Evolutionary conservation across 129 eudicot genomes (phyloP).

Genomic region (Escallonia rubra): DNA sequence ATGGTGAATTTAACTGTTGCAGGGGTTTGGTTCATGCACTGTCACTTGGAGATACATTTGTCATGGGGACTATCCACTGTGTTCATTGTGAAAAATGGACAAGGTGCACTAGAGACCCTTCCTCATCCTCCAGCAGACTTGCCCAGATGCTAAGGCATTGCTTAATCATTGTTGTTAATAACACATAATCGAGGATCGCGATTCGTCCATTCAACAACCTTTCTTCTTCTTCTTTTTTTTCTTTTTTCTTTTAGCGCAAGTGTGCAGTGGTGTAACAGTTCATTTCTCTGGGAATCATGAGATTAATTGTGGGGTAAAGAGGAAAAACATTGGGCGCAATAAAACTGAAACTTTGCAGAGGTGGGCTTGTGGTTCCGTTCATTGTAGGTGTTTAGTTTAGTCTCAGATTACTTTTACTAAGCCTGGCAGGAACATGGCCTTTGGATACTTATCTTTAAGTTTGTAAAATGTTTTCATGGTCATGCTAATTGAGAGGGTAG

Average conservation of each 20-base stretch:
- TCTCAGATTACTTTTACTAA: not conserved
- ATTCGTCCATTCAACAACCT: slow-evolving; percentile 20
- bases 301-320: slow-evolving; percentile 9
- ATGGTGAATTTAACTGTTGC: slow-evolving; percentile 12
- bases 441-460: not conserved
- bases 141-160: slow-evolving; percentile 47
- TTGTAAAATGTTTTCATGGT: too few relatives aligned
- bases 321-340: slow-evolving; percentile 14
- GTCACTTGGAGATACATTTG: slow-evolving; percentile 71
- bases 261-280: slow-evolving; percentile 32
- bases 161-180: not conserved
- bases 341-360: slow-evolving; percentile 3
- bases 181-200: slow-evolving; percentile 5
- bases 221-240: not conserved
- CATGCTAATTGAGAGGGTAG: too few relatives aligned
- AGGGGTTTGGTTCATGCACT: slow-evolving; percentile 92
- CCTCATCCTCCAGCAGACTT: slow-evolving; percentile 68
- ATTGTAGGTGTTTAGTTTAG: too few relatives aligned
- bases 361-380: not conserved
- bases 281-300: slow-evolving; percentile 7
- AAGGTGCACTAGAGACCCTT: slow-evolving; percentile 57
- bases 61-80: slow-evolving; percentile 66
- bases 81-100: slow-evolving; percentile 63
- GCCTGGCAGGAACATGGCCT: not conserved
- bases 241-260: slow-evolving; percentile 31